Evolutionary conservation across 1,284 basidiomycete genomes (phyloP).

Genomic region (Cutaneotrichosporon cyanovorans): DNA sequence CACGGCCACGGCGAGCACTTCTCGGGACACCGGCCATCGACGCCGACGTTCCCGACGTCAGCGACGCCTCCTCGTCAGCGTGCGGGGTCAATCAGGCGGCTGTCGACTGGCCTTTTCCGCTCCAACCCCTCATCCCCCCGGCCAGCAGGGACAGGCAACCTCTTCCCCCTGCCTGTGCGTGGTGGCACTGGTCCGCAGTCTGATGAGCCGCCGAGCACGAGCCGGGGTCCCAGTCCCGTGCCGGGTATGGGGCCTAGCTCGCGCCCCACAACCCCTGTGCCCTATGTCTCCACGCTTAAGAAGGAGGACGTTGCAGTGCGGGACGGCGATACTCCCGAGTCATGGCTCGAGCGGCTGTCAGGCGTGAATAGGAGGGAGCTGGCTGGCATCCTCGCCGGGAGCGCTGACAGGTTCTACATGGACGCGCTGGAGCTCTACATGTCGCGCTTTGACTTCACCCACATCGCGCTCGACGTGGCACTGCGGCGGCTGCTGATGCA

Average conservation of each 20-base stretch:
- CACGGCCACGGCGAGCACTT: background rate
- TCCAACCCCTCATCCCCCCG: slow-evolving; percentile 27
- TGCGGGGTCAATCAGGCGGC: slow-evolving; percentile 28
- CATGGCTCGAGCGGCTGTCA: slow-evolving; percentile 60
- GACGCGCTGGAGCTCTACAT: slow-evolving; percentile 68
- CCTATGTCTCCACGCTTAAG: background rate
- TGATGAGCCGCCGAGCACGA: background rate
- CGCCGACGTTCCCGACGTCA: slow-evolving; percentile 11
- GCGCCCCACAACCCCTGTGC: background rate
- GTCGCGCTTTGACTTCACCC: slow-evolving; percentile 67
- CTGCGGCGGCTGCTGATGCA: slow-evolving; percentile 86
- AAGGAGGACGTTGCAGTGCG: background rate
- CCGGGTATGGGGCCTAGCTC: background rate
- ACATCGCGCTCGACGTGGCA: slow-evolving; percentile 81
- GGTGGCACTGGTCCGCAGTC: background rate
- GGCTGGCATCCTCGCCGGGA: slow-evolving; percentile 69
- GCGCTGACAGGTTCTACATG: slow-evolving; percentile 64
- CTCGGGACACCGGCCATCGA: background rate
- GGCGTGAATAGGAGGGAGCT: slow-evolving; percentile 68
- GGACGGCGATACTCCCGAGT: slow-evolving; percentile 45
- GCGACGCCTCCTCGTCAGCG: slow-evolving; percentile 36
- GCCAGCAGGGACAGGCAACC: slow-evolving; percentile 7
- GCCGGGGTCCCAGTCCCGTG: background rate
- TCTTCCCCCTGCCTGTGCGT: slow-evolving; percentile 33
- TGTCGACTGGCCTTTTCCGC: slow-evolving; percentile 33